Conservation (phyloP, 495 filamentous ascomycete genomes). For the Pyrenula massariospora region DNA sequence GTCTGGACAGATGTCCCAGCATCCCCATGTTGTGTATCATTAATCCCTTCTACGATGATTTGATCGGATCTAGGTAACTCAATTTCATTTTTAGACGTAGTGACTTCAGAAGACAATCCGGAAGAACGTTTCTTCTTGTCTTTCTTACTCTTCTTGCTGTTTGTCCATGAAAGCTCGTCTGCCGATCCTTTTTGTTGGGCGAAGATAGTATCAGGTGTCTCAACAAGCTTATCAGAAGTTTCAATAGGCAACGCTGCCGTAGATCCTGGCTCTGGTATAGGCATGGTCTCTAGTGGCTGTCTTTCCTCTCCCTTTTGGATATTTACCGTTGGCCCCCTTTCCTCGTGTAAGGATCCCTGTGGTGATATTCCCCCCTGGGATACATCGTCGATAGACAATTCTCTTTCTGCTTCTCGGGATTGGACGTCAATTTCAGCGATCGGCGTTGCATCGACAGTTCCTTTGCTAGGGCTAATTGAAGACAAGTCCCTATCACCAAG, state of each 20-base stretch:
- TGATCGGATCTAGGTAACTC: background rate
- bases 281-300: no score
- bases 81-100: background rate
- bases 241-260: no score
- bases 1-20: no score
- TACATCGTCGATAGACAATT: background rate
- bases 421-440: background rate
- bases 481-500: background rate
- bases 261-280: no score
- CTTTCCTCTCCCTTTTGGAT: no score
- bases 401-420: background rate
- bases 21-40: no score
- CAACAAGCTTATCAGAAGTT: no score
- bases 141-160: conserved; percentile 6
- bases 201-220: no score
- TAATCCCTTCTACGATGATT: background rate
- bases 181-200: conserved; percentile 8
- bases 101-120: background rate
- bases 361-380: background rate
- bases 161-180: conserved; percentile 3
- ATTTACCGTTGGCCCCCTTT: no score
- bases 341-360: background rate
- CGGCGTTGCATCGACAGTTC: background rate
- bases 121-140: conserved; percentile 3
- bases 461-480: no score